A percentile compares a stretch with the other conserved stretches of the same genome.
phyloP scores from a whole-genome alignment of 1,284 basidiomycete species.

The Cryptococcus sp. region DNA sequence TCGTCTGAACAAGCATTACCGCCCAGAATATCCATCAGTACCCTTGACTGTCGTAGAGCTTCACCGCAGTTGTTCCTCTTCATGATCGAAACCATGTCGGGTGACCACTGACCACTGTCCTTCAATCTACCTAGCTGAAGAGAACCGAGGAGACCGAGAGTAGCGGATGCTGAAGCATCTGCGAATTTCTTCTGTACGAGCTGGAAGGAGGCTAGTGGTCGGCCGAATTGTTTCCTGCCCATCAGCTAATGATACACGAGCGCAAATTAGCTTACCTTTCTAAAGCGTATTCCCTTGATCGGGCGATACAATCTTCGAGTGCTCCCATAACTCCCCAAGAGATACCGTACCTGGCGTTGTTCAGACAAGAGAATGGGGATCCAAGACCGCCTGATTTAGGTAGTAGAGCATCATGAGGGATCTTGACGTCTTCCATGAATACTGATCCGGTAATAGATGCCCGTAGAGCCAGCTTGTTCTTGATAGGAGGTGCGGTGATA shows the following conservation, averaged over 20 bases:
- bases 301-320: slow-evolving; percentile 81
- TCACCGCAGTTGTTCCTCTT: slow-evolving; percentile 97
- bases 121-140: slow-evolving; percentile 81
- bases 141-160: slow-evolving; percentile 74
- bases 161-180: slow-evolving; percentile 81
- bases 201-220: slow-evolving; percentile 90
- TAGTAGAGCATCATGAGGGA: slow-evolving; percentile 66
- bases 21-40: slow-evolving; percentile 80
- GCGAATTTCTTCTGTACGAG: slow-evolving; percentile 94
- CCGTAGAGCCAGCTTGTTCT: slow-evolving; percentile 86
- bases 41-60: slow-evolving; percentile 73
- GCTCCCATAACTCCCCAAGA: slow-evolving; percentile 93
- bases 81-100: slow-evolving; percentile 91
- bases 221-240: slow-evolving; percentile 70
- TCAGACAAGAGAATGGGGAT: slow-evolving; percentile 84
- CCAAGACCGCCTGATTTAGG: slow-evolving; percentile 70
- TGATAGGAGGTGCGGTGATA: slow-evolving; percentile 80
- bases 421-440: slow-evolving; percentile 80
- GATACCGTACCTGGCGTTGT: slow-evolving; percentile 86
- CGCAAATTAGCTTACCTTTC: slow-evolving; percentile 56
- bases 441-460: slow-evolving; percentile 89
- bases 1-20: slow-evolving; percentile 88
- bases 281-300: slow-evolving; percentile 77
- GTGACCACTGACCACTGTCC: slow-evolving; percentile 69
- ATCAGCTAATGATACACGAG: neutral